Conservation (phyloP, 129 eudicot species). For the Flaveria robusta region DNA sequence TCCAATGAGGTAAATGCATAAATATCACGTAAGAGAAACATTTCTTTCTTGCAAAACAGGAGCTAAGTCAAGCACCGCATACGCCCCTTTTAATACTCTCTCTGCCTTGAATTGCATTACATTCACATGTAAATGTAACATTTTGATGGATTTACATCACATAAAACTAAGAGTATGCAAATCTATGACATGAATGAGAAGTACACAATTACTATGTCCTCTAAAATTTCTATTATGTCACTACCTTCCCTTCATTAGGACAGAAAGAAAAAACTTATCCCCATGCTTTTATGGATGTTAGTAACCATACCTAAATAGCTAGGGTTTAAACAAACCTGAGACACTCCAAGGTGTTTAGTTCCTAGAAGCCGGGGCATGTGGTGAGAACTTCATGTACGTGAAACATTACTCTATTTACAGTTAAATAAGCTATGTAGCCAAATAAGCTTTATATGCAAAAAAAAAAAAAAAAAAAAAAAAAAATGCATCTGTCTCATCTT, state of each 20-base stretch:
- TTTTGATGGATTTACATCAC: not conserved
- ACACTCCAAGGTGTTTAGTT: too few relatives aligned
- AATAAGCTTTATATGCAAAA: too few relatives aligned
- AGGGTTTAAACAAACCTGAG: too few relatives aligned
- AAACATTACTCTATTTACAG: too few relatives aligned
- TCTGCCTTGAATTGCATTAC: not conserved
- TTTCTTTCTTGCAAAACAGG: too few relatives aligned
- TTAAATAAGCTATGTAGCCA: too few relatives aligned
- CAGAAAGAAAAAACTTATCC: not conserved
- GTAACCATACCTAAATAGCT: not conserved
- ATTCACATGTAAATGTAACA: not conserved
- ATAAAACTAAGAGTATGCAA: not conserved
- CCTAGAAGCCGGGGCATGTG: too few relatives aligned
- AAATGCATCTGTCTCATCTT: too few relatives aligned
- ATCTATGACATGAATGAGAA: not conserved
- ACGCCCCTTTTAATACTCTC: too few relatives aligned
- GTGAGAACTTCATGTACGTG: too few relatives aligned
- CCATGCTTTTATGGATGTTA: not conserved
- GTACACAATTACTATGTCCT: not conserved
- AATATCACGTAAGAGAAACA: not conserved
- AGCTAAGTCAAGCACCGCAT: too few relatives aligned
- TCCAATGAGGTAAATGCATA: slow-evolving; percentile 6
- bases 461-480: too few relatives aligned
- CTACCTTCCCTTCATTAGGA: not conserved
- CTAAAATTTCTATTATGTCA: not conserved